These are phyloP conservation scores for Apiotrichum porosum DNA, from an alignment of 1,284 basidiomycete species.

Conservation along the genomic window DNA sequence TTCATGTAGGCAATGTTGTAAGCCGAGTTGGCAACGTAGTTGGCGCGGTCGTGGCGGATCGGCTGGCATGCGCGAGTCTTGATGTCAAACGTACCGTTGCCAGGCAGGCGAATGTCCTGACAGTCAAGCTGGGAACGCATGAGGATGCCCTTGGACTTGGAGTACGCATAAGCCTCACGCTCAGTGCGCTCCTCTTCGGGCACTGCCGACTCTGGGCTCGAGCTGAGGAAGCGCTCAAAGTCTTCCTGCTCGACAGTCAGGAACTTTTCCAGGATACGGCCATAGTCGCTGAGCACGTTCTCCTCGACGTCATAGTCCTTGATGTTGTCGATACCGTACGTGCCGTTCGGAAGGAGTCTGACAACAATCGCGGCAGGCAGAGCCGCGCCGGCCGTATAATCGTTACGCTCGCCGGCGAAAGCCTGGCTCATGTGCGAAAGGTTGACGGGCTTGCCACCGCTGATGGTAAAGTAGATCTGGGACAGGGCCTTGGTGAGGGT, in stretches of 20 bases:
- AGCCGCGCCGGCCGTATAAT: slow-evolving; percentile 74
- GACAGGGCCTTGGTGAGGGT: slow-evolving; percentile 76
- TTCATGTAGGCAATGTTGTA: slow-evolving; percentile 64
- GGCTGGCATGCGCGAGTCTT: slow-evolving; percentile 87
- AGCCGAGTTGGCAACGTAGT: slow-evolving; percentile 74
- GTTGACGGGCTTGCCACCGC: slow-evolving; percentile 58
- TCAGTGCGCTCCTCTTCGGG: slow-evolving; percentile 47
- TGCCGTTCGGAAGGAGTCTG: slow-evolving; percentile 53
- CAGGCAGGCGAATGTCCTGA: slow-evolving; percentile 71
- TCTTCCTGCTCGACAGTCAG: slow-evolving; percentile 64
- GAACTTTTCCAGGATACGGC: slow-evolving; percentile 83
- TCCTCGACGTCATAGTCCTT: slow-evolving; percentile 53
- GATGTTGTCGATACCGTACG: slow-evolving; percentile 77
- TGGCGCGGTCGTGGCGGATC: slow-evolving; percentile 79
- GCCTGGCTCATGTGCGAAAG: slow-evolving; percentile 56
- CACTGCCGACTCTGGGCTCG: slow-evolving; percentile 46
- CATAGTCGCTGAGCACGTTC: slow-evolving; percentile 78
- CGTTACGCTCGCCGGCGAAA: slow-evolving; percentile 58
- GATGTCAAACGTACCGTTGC: slow-evolving; percentile 88
- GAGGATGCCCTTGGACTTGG: slow-evolving; percentile 63
- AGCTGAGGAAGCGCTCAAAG: slow-evolving; percentile 62
- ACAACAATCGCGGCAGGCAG: slow-evolving; percentile 71
- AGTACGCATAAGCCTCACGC: slow-evolving; percentile 73
- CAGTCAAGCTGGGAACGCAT: slow-evolving; percentile 97
- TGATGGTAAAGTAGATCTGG: slow-evolving; percentile 81